These are phyloP conservation scores for Hyphopichia homilentoma DNA, from an alignment of 805 yeast genomes.

Conservation along the genomic window DNA sequence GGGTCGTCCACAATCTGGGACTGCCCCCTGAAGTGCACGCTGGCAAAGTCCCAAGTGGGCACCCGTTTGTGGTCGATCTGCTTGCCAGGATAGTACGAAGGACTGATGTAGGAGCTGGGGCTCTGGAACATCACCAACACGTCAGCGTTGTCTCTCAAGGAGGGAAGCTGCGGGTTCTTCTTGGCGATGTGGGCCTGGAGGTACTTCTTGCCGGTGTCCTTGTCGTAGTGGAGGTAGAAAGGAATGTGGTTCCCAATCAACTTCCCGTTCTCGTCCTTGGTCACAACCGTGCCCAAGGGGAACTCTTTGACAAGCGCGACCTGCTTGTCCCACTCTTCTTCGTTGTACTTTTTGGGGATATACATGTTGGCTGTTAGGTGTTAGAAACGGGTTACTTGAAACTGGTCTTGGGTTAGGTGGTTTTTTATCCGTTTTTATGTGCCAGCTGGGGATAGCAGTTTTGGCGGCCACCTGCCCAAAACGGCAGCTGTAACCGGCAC, in stretches of 20 bases:
- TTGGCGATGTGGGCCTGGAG: slow-evolving; percentile 56
- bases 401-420: neutral
- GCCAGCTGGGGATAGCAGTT: neutral
- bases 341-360: slow-evolving; percentile 30
- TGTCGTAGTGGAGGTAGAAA: slow-evolving; percentile 38
- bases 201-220: slow-evolving; percentile 31
- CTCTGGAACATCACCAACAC: slow-evolving; percentile 53
- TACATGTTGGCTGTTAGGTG: slow-evolving; percentile 25
- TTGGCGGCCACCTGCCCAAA: neutral
- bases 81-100: slow-evolving; percentile 57
- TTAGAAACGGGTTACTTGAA: no score
- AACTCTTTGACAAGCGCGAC: slow-evolving; percentile 39
- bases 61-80: slow-evolving; percentile 55
- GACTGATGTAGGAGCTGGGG: slow-evolving; percentile 50
- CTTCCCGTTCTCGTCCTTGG: slow-evolving; percentile 34
- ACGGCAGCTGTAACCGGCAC: no score
- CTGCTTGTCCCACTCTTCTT: slow-evolving; percentile 33
- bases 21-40: slow-evolving; percentile 54
- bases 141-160: slow-evolving; percentile 33
- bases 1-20: slow-evolving; percentile 42
- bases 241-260: slow-evolving; percentile 57
- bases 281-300: slow-evolving; percentile 53
- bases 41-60: slow-evolving; percentile 68
- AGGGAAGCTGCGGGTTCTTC: slow-evolving; percentile 47
- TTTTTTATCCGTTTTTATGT: neutral